Evolutionary conservation across 805 yeast genomes (phyloP).

Genomic region (Sungouiozyma ichnusensis): DNA sequence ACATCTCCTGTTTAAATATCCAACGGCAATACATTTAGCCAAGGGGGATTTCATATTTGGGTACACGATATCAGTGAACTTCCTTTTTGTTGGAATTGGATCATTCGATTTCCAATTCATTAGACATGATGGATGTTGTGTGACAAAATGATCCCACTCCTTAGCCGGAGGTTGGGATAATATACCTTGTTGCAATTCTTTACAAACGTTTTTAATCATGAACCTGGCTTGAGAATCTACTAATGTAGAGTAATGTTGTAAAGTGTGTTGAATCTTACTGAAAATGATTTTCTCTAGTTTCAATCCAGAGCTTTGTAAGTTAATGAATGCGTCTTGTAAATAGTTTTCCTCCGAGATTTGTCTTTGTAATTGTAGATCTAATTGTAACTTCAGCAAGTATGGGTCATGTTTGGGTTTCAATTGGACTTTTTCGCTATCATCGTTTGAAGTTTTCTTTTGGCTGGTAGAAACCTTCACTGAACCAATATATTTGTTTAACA

Average conservation of each 20-base stretch:
- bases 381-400: constrained; percentile 46
- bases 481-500: constrained; percentile 38
- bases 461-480: constrained; percentile 33
- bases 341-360: constrained; percentile 54
- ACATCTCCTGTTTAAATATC: constrained; percentile 49
- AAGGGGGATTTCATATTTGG: constrained; percentile 43
- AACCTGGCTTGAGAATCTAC: constrained; percentile 45
- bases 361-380: constrained; percentile 55
- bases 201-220: constrained; percentile 42
- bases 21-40: constrained; percentile 48
- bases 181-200: constrained; percentile 35
- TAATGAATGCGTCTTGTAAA: constrained; percentile 53
- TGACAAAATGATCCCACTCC: constrained; percentile 64
- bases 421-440: constrained; percentile 11
- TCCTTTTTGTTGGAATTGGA: constrained; percentile 35
- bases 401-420: constrained; percentile 46
- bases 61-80: constrained; percentile 40
- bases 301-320: constrained; percentile 55
- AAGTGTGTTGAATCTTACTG: constrained; percentile 47
- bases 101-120: constrained; percentile 30
- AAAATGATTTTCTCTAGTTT: constrained; percentile 55
- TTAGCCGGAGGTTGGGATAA: constrained; percentile 46
- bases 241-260: constrained; percentile 40
- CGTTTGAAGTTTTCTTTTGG: constrained; percentile 11
- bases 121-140: constrained; percentile 33